These are phyloP conservation scores for Verticillium alfalfae DNA, from an alignment of 2,329 filamentous ascomycete species.

Conservation along the genomic window DNA sequence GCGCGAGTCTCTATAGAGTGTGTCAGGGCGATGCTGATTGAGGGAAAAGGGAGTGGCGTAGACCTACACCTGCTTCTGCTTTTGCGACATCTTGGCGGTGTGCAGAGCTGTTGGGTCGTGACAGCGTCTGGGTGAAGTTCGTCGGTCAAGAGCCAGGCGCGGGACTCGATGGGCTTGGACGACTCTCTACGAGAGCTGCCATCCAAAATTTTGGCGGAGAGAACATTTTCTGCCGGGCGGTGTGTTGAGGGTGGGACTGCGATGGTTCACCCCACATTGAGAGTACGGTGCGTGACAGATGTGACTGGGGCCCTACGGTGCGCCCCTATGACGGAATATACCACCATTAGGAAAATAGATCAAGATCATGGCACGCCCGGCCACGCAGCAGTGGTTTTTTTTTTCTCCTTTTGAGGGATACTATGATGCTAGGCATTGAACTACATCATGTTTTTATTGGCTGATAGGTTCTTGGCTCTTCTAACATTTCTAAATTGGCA, in stretches of 20 bases:
- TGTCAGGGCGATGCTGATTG: background rate
- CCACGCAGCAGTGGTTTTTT: no score
- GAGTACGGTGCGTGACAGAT: background rate
- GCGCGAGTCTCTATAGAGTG: conserved; percentile 65
- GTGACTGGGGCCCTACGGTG: background rate
- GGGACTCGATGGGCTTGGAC: conserved; percentile 4
- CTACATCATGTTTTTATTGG: no score
- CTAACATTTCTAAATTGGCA: no score
- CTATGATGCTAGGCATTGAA: no score
- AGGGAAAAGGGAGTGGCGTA: accelerated
- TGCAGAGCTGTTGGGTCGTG: conserved; percentile 2
- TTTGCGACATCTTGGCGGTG: conserved; percentile 49
- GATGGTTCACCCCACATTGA: background rate
- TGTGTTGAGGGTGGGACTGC: background rate
- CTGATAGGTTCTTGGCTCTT: no score
- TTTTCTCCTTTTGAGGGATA: no score
- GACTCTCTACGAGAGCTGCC: conserved; percentile 1
- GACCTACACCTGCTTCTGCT: conserved; percentile 53
- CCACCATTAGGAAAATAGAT: no score
- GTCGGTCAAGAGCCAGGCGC: conserved; percentile 2
- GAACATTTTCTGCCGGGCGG: conserved; percentile 31
- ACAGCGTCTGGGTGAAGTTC: background rate
- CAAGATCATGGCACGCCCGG: no score
- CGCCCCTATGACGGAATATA: background rate
- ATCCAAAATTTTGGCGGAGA: conserved; percentile 28